phyloP scores from a whole-genome alignment of 768 basidiomycete genomes.

The Hydnomerulius pinastri region DNA sequence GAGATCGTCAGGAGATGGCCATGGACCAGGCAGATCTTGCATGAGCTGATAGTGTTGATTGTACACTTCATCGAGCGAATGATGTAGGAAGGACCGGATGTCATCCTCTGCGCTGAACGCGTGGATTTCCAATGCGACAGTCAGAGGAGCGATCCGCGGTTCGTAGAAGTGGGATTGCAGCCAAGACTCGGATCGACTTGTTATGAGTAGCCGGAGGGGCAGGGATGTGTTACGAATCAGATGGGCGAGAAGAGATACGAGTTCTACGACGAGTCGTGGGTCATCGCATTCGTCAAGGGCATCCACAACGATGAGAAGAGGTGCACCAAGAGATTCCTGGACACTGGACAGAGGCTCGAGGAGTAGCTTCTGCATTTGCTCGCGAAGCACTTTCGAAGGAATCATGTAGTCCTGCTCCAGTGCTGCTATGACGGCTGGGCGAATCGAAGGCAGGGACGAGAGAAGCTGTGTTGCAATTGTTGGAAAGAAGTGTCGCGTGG shows the following conservation, averaged over 20 bases:
- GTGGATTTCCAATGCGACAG: constrained; percentile 17
- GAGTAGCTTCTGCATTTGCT: constrained; percentile 30
- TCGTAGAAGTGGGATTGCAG: constrained; percentile 18
- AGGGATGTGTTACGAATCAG: constrained; percentile 10
- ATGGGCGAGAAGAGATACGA: constrained; percentile 23
- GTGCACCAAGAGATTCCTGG: constrained; percentile 7
- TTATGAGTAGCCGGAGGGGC: constrained; percentile 25
- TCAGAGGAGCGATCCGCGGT: constrained; percentile 11
- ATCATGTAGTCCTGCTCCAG: constrained; percentile 28
- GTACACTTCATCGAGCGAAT: constrained; percentile 15
- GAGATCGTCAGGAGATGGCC: constrained; percentile 25
- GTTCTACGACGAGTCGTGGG: constrained; percentile 24
- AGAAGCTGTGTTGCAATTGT: constrained; percentile 36
- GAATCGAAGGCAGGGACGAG: constrained; percentile 18
- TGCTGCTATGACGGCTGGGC: constrained; percentile 21
- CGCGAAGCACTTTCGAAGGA: constrained; percentile 28
- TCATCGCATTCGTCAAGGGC: constrained; percentile 30
- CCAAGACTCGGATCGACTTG: constrained; percentile 20
- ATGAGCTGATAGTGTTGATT: constrained; percentile 15
- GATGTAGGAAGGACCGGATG: constrained; percentile 21
- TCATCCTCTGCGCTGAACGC: constrained; percentile 22
- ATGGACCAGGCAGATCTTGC: constrained; percentile 16
- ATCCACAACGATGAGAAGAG: constrained; percentile 22
- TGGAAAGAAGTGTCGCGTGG: constrained; percentile 26
- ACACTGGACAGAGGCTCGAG: constrained; percentile 18